Base-by-base conservation (phyloP, 257 asterid genomes). In the Plectranthus barbatus region DNA sequence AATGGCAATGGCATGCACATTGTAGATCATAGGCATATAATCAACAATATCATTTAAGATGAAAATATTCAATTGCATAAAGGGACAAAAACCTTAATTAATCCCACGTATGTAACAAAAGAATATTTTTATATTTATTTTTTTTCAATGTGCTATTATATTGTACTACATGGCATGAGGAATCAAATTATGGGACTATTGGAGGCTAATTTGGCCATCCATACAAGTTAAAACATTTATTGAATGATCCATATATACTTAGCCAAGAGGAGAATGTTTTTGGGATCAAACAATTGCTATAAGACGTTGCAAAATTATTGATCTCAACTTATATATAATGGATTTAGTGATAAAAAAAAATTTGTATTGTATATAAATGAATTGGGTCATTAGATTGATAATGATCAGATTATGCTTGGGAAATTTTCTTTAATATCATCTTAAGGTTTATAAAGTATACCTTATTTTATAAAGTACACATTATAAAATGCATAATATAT, bases 261-360 rank as follows among this genome's bases (percentile, higher is more conserved):
- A 56, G 72, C 60, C 77, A 72, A 72, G 40, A 34, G 18, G 41
- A 45, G 29, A 51, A 58, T 1, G 24, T 23, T 66, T 66, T 34
- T 9, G 42, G 60, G 52, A 50, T 59, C 64, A 59, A 72, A 70
- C 72, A 66, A 72, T 42, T 72, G 69, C 72, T 59, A 72, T 45
- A 44, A 51, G 72, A 66, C 77, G 60, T 66, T 51, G 15, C 12
- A 21, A 14, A 50, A 66, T 66, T 51, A 59, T 59, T 72, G 72
- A 8, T 13, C 40, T 46, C 31, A 21, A 50, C 1, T 33, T 14
- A n/a, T n/a, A n/a, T n/a, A n/a, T n/a, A n/a, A n/a, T n/a, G n/a
- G n/a, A n/a, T n/a, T n/a, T n/a, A n/a, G n/a, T n/a, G n/a, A n/a
- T n/a, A n/a, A n/a, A n/a, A n/a, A n/a, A n/a, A n/a, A n/a, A n/a